Conservation (phyloP, 768 basidiomycete genomes). For the Tulasnella sp. region DNA sequence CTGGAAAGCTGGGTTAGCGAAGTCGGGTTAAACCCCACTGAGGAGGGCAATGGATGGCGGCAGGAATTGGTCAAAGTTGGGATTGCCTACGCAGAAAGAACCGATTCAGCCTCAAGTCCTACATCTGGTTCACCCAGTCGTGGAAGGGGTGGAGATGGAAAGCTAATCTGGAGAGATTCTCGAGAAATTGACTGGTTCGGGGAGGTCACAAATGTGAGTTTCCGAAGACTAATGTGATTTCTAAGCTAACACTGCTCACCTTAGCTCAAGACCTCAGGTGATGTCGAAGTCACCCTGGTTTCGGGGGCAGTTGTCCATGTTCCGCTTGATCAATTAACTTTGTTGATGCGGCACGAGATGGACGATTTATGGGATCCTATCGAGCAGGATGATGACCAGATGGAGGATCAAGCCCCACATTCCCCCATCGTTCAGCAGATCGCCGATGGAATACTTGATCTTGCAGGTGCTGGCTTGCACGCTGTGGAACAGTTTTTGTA, state of each 20-base stretch:
- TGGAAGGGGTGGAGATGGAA: slow-evolving; percentile 2
- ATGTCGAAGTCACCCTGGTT: slow-evolving; percentile 58
- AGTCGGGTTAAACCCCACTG: slow-evolving; percentile 21
- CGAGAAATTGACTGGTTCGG: slow-evolving; percentile 62
- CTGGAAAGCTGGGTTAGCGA: slow-evolving; percentile 69
- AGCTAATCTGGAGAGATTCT: slow-evolving; percentile 14
- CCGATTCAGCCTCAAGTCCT: background rate
- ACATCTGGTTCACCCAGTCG: slow-evolving; percentile 1
- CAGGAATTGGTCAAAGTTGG: slow-evolving; percentile 14
- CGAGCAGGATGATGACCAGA: slow-evolving; percentile 2
- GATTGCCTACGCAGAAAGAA: background rate
- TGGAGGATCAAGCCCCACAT: too few species aligned
- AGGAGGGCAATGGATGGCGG: slow-evolving; percentile 6
- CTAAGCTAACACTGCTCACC: slow-evolving; percentile 7
- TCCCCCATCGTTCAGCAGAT: background rate
- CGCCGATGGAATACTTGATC: background rate
- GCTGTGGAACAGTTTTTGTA: slow-evolving; percentile 3
- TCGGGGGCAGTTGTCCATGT: slow-evolving; percentile 38
- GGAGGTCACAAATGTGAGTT: slow-evolving; percentile 61
- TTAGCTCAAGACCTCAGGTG: slow-evolving; percentile 63
- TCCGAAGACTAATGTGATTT: background rate
- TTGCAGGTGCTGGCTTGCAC: background rate
- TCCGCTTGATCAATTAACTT: slow-evolving; percentile 54
- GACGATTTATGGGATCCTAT: background rate
- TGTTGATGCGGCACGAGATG: slow-evolving; percentile 34